phyloP scores from a whole-genome alignment of 23 red algal genomes.

The Agarophyton chilense region DNA sequence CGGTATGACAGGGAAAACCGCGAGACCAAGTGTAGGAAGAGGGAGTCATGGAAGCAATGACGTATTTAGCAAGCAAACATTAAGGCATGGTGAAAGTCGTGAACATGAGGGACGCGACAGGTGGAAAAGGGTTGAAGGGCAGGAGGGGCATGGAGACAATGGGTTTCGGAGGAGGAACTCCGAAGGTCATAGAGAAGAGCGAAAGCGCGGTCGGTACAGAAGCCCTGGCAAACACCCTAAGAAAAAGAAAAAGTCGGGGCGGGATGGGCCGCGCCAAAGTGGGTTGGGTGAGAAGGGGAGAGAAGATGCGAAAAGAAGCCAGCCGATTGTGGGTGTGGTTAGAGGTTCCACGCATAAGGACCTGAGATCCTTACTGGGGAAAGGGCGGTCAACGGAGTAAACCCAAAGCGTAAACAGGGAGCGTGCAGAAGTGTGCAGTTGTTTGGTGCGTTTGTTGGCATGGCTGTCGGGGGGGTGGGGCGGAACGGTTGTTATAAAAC shows the following conservation, averaged over 20 bases:
- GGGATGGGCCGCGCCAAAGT: not conserved
- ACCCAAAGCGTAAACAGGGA: too few species aligned
- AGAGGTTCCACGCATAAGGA: conserved; percentile 9
- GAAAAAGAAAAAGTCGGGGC: not conserved
- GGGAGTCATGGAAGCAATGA: not conserved
- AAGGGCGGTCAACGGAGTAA: not conserved
- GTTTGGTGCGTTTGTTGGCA: not conserved
- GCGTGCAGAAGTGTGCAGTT: too few species aligned
- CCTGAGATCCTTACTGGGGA: not conserved
- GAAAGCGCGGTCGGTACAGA: not conserved
- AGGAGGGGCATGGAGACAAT: not conserved
- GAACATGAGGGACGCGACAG: not conserved
- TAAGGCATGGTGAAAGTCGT: not conserved
- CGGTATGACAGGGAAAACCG: not conserved
- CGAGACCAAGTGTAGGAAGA: not conserved
- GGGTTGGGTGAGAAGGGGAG: not conserved
- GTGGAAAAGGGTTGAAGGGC: not conserved
- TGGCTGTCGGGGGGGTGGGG: too few species aligned
- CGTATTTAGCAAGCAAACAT: too few species aligned
- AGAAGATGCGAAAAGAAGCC: not conserved
- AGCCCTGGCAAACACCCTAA: not conserved
- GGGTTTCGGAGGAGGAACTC: not conserved
- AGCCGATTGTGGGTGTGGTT: not conserved
- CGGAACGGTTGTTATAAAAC: too few species aligned
- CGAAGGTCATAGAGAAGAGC: not conserved